Evolutionary conservation across 768 basidiomycete species (phyloP).

Genomic region (Boletus huronensis): DNA sequence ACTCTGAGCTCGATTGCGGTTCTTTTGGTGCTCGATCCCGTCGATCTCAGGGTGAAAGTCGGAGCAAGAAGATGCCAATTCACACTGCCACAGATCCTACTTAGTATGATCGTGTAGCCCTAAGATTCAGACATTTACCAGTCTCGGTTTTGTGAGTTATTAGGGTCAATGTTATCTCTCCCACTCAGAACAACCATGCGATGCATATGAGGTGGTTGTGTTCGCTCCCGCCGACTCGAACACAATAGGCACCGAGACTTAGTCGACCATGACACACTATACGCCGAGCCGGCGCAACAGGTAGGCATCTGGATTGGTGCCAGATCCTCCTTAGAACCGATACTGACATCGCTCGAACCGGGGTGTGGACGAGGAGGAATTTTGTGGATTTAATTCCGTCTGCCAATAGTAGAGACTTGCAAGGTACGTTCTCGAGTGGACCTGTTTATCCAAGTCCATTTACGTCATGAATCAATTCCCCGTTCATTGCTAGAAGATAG

Average conservation of each 20-base stretch:
- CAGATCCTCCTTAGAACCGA: background rate
- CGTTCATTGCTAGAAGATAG: background rate
- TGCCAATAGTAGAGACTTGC: background rate
- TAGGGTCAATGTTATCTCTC: background rate
- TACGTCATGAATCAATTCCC: slow-evolving; percentile 12
- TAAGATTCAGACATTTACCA: background rate
- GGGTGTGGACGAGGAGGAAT: background rate
- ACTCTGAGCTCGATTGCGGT: background rate
- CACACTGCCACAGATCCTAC: slow-evolving; percentile 9
- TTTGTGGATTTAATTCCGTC: background rate
- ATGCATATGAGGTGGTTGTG: background rate
- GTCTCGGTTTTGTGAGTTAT: background rate
- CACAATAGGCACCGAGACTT: background rate
- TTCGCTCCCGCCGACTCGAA: slow-evolving; percentile 3
- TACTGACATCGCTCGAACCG: background rate
- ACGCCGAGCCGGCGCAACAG: background rate
- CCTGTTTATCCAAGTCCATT: too few species aligned
- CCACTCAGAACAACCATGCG: background rate
- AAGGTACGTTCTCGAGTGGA: background rate
- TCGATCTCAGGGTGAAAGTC: background rate
- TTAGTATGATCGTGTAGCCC: background rate
- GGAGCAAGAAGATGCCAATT: background rate
- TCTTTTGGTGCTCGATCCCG: background rate
- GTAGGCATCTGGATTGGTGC: background rate
- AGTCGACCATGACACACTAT: background rate